Evolutionary conservation across 1,139 yeast genomes (phyloP), one percentile per base, ranked within the genome.

Genomic region (Nakaseomyces sp.): DNA sequence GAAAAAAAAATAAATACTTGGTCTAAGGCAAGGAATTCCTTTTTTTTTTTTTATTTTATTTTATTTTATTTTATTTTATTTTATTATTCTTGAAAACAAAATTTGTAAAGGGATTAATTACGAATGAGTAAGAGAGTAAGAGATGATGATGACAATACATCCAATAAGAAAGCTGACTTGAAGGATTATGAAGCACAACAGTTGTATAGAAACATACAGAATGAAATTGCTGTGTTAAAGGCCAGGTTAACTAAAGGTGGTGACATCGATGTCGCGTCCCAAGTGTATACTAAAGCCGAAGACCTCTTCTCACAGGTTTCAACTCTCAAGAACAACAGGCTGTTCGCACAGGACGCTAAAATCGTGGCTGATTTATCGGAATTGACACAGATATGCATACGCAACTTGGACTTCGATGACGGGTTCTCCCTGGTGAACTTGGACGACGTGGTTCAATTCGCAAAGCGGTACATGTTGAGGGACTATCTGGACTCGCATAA

Each of bases 391-490:
- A 55, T 72, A 24, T 81, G 82, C 44, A 77, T 84, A 2, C 69
- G 76, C 43, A 79, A 77, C 58, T 54, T 80, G 49, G 73, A 73
- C 44, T 64, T 80, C 37, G 84, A 79, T 1, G 73, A 72, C 40
- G 67, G 73, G 6, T 78, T 74, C 6, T 67, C 71, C 7, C 63
- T 75, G 1, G 57, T 83, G 8, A 71, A 70, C 47, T 59, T 73
- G 13, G 68, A 69, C 2, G 80, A 76, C 18, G 73, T 78, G 47
- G 54, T 72, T 5, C 53, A 60, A 17, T 65, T 68, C 22, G 56
- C 74, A 41, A 71, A 67, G 46, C 54, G 54, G 18, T 73, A 60
- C 54, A 58, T 76, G 59, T 51, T 68, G 43, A 57, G 49, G 24
- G 63, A 60, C 4, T 54, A 59, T 29, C 56, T 63, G 41, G 44